Base-by-base conservation (phyloP, 176 grass and related monocot genomes). In the Leersia perrieri region DNA sequence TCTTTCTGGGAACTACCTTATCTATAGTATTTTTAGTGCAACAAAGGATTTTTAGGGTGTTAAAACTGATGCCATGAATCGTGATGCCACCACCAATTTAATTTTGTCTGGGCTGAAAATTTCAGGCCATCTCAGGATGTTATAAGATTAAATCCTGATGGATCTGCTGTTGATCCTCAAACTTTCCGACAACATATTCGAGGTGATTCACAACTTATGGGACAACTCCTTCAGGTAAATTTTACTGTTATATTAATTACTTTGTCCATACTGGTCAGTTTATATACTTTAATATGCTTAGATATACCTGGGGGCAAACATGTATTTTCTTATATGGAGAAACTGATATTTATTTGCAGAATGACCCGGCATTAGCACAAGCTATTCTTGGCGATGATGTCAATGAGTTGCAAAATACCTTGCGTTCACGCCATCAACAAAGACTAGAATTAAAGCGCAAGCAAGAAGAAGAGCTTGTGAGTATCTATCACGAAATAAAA, bases 401-500 rank as follows among this genome's bases (percentile, higher is more conserved):
- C 38, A 89, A 88, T 91, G 88, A 77, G 33, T 89, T 98, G 31
- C 92, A 98, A 70, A 92, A 89, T 68, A 79, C 86, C 42, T 69
- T 95, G 70, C 88, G 92, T 5, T 86, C 84, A 63, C 90, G 82
- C 28, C 92, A 98, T 76, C 87, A 88, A 75, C 90, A 88, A 78
- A 94, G 82, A 91, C 57, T 75, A 35, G 83, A 90, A 85, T 45
- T 91, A 67, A 87, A 73, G 20, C 86, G 72, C 78, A 98, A 98
- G 87, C 90, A 98, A 77, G 90, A 98, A 22, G 92, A 98, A 91
- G 96, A 98, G 67, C 81, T 95, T 82, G 96, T 98, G 86, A 98
- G 92, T 29, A 89, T 83, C 87, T 67, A 27, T 9, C 40, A 57
- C 2, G 51, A 14, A 44, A 69, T 79, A 72, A 31, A 28, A 76